Conservation (phyloP, 257 asterid species). For the Solanum ahanhuiri region DNA sequence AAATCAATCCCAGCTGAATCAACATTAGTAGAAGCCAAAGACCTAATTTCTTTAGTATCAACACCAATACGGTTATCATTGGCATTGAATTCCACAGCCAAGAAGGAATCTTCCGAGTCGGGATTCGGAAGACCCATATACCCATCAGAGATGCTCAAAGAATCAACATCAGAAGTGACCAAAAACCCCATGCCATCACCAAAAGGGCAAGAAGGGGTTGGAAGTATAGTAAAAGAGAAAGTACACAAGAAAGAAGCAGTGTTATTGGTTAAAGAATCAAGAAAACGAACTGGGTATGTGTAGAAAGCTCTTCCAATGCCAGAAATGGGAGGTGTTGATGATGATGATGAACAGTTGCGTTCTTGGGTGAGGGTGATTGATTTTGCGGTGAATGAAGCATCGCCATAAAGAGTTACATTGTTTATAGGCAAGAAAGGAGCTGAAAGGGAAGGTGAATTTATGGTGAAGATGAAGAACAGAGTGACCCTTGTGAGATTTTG, state of each 20-base stretch:
- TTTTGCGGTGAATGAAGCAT: slow-evolving; percentile 26
- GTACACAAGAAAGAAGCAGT: slow-evolving; percentile 52
- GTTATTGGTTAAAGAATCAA: slow-evolving; percentile 32
- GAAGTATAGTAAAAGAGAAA: slow-evolving; percentile 48
- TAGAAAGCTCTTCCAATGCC: slow-evolving; percentile 57
- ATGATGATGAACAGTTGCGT: slow-evolving; percentile 22
- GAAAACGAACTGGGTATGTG: slow-evolving; percentile 47
- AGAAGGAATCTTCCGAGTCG: slow-evolving; percentile 20
- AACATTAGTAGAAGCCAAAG: slow-evolving; percentile 40
- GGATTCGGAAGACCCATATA: slow-evolving; percentile 51
- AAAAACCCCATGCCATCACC: slow-evolving; percentile 68
- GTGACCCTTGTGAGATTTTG: slow-evolving; percentile 5
- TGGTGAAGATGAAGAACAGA: slow-evolving; percentile 9
- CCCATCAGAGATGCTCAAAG: slow-evolving; percentile 32
- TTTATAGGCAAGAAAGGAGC: slow-evolving; percentile 10
- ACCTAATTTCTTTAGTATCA: slow-evolving; percentile 27
- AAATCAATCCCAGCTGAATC: slow-evolving; percentile 17
- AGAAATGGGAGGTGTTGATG: slow-evolving; percentile 7
- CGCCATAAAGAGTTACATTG: slow-evolving; percentile 46
- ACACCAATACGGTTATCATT: slow-evolving; percentile 48
- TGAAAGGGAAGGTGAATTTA: slow-evolving; percentile 21
- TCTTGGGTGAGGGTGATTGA: slow-evolving; percentile 41
- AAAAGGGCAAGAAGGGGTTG: slow-evolving; percentile 40
- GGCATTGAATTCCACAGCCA: slow-evolving; percentile 63
- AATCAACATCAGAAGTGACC: slow-evolving; percentile 32